Base-by-base conservation (phyloP, 2,329 filamentous ascomycete genomes). In the Xylariaceae sp. region DNA sequence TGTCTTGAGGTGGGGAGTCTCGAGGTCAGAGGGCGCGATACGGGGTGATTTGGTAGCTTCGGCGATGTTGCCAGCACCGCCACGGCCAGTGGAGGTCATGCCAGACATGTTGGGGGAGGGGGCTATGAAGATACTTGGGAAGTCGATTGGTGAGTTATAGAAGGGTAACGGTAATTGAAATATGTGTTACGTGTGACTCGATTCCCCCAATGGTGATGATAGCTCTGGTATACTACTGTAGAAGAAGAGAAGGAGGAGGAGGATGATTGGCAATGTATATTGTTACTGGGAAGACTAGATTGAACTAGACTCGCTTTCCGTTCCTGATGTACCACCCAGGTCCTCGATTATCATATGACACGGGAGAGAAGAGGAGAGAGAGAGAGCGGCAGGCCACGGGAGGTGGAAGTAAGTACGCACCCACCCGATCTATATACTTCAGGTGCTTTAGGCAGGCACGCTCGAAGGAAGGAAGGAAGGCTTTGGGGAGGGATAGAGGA, bases 1-100 rank as follows among this genome's bases (percentile, higher is more conserved):
- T 43, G 84, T 84, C 78, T 96, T 96, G 71, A 98, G 85, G 11
- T 86, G 89, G 1, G 93, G 93, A 1, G 92, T 96, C 68, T 88
- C 79, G 62, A 96, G 85, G 69, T 94, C 90, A 62, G 84, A 77
- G 47, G 85, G 78, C 26, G 79, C 75, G 40, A 86, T 66, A 58
- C 75, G 74, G 37, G 74, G 74, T 12, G 79, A 78, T 61, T 79
- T 75, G 62, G 78, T 72, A 56, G 78, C 74, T 63, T 83, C 79
- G 70, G 82, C 80, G 71, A 91, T 89, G 78, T 91, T 91, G 70
- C 88, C 89, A 61, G 90, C 90, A 70, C 91, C 90, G 69, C 90
- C 91, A 62, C 90, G 88, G 67, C 91, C 90, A 69, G 90, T 86
- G 36, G 88, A 91, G 39, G 82, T 76, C 58, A 82, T 70, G 56